Evolutionary conservation across 495 filamentous ascomycete genomes (phyloP).

Genomic region (Amorphotheca resinae): DNA sequence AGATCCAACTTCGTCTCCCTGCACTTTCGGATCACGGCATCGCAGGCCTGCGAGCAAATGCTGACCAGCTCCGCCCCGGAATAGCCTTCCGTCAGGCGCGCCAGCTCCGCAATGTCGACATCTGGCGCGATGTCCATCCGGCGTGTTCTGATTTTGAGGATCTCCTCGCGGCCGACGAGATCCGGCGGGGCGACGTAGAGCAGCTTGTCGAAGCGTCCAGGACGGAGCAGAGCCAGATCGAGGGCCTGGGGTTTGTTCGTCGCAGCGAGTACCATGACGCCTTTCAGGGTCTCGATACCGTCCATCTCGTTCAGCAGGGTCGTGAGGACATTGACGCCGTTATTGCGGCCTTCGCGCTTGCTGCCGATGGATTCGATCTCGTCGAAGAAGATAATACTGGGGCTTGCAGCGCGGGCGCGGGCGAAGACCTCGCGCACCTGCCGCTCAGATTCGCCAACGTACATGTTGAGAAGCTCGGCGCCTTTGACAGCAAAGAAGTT

Average conservation of each 20-base stretch:
- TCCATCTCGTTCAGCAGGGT: slow-evolving; percentile 95
- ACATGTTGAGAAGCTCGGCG: slow-evolving; percentile 93
- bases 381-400: slow-evolving; percentile 96
- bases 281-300: slow-evolving; percentile 74
- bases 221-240: slow-evolving; percentile 77
- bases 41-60: slow-evolving; percentile 58
- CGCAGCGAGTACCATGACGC: slow-evolving; percentile 83
- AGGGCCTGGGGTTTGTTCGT: slow-evolving; percentile 85
- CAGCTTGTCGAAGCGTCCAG: slow-evolving; percentile 79
- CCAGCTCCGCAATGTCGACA: slow-evolving; percentile 53
- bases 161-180: slow-evolving; percentile 59
- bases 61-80: slow-evolving; percentile 82
- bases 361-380: slow-evolving; percentile 93
- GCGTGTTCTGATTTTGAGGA: slow-evolving; percentile 52
- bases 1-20: slow-evolving; percentile 31
- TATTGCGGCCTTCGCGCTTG: slow-evolving; percentile 42
- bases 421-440: slow-evolving; percentile 79
- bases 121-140: slow-evolving; percentile 50
- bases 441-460: slow-evolving; percentile 92
- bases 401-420: slow-evolving; percentile 72
- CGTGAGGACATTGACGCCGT: slow-evolving; percentile 71
- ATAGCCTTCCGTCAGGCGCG: slow-evolving; percentile 63
- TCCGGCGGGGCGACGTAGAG: slow-evolving; percentile 84
- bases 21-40: slow-evolving; percentile 45
- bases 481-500: slow-evolving; percentile 96